phyloP scores from a whole-genome alignment of 306 rosid genomes.

The Vigna reflexopilosa region DNA sequence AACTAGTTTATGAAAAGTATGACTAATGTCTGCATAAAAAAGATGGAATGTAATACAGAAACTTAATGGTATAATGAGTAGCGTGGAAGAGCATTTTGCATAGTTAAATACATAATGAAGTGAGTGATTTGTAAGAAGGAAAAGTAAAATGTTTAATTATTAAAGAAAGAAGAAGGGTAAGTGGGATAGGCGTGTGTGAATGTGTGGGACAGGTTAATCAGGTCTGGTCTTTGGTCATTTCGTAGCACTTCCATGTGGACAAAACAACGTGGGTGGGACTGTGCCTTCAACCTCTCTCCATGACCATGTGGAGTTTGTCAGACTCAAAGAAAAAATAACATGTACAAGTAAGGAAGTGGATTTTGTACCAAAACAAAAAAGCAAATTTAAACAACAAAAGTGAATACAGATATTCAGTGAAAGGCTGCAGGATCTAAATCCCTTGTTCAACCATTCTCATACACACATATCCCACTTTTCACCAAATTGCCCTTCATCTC shows the following conservation, averaged over 20 bases:
- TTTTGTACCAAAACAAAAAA: conserved; percentile 46
- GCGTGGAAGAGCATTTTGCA: no score
- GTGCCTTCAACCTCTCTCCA: conserved; percentile 48
- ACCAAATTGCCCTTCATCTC: conserved; percentile 11
- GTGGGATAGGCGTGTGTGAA: conserved; percentile 46
- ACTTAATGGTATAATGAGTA: no score
- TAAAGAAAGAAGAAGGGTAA: conserved; percentile 38
- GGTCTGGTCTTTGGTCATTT: conserved; percentile 52
- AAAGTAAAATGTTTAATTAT: neutral
- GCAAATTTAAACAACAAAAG: conserved; percentile 18
- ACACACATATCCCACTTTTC: conserved; percentile 18
- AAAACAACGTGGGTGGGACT: conserved; percentile 72
- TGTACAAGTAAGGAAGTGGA: conserved; percentile 47
- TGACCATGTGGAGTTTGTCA: conserved; percentile 82
- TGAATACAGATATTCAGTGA: conserved; percentile 32
- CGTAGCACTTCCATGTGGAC: conserved; percentile 67
- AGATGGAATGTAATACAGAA: no score
- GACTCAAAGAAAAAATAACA: conserved; percentile 40
- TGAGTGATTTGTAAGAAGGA: neutral
- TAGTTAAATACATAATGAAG: no score
- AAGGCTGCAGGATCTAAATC: conserved; percentile 47
- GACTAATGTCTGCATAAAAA: no score
- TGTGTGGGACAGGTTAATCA: conserved; percentile 64
- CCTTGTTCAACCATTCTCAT: conserved; percentile 38
- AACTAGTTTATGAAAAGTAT: no score